phyloP scores from a whole-genome alignment of 345 rosid species.

The Melaleuca alternifolia region DNA sequence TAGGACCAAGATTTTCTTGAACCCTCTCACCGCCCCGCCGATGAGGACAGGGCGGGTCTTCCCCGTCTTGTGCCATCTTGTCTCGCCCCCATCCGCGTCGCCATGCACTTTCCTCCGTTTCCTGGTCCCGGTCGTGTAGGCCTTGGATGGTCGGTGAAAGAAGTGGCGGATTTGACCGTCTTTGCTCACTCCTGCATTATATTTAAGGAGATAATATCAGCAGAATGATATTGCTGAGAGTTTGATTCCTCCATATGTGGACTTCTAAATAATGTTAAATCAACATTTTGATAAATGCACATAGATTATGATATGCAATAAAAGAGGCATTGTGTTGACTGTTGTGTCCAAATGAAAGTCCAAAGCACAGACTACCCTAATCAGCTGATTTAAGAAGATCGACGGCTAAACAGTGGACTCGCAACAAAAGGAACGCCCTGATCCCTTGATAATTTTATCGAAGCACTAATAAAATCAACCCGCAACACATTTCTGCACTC shows the following conservation, averaged over 20 bases:
- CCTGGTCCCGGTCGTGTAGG: constrained; percentile 92
- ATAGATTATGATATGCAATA: not conserved
- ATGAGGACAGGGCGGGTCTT: constrained; percentile 65
- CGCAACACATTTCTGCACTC: not conserved
- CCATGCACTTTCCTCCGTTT: constrained; percentile 84
- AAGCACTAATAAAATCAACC: not conserved
- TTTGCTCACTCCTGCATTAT: constrained; percentile 55
- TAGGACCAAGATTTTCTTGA: constrained; percentile 83
- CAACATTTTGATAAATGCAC: not conserved
- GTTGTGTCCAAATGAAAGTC: not conserved
- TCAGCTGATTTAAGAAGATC: not conserved
- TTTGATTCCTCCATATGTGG: not conserved
- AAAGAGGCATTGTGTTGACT: not conserved
- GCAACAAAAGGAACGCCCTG: not conserved
- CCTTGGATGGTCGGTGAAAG: constrained; percentile 92
- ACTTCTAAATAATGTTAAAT: not conserved
- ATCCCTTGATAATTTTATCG: not conserved
- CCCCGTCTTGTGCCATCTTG: constrained; percentile 98
- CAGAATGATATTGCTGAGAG: not conserved
- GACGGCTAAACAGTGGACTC: not conserved
- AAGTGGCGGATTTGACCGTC: constrained; percentile 92
- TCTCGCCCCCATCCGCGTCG: constrained; percentile 77
- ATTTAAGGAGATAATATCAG: not conserved
- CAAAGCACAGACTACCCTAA: not conserved
- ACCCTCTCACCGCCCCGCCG: constrained; percentile 54